Evolutionary conservation across 495 filamentous ascomycete genomes (phyloP), one percentile per base, ranked within the genome.

Genomic region (Rostrohypoxylon terebratum): DNA sequence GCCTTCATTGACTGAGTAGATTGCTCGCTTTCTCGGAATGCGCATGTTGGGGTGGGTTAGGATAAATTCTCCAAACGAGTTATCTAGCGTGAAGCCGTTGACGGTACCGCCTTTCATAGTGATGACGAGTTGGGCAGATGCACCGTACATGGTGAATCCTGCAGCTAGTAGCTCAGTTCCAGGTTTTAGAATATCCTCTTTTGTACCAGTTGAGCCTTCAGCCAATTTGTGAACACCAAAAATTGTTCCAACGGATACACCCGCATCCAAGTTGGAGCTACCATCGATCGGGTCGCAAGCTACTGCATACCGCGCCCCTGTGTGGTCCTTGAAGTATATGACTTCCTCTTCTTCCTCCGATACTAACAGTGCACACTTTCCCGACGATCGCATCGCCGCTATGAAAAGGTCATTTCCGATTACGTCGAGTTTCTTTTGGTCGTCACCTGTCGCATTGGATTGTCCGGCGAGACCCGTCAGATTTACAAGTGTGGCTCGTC

Each of bases 61-160:
- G 83, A 99, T 99, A 84, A 99, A 99, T 85, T 99, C 96, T 80
- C 96, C 96, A 44, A 99, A 88, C 38, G 93, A 92, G 79, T 93
- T 95, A 82, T 99, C 96, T 76, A 99, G 87, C 23, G 96, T 99
- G 85, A 98, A 99, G 64, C 95, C 96, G 80, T 98, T 97, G 82
- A 99, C 96, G 62, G 80, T 87, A 48, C 96, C 94, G 63, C 92
- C 93, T 79, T 90, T 92, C 94, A 99, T 98, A 45, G 96, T 99
- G 80, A 99, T 91, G 61, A 99, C 96, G 59, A 99, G 85, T 81
- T 98, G 94, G 6, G 96, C 91, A 21, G 94, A 97, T 72, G 96
- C 96, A 76, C 96, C 96, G 82, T 99, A 99, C 96, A 99, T 99
- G 80, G 96, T 99, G 85, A 99, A 99, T 1, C 96, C 96, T 3